Percentiles rank a stretch among this genome's conserved stretches.
phyloP scores from a whole-genome alignment of 2,329 filamentous ascomycete species.

The Talaromyces pinophilus region DNA sequence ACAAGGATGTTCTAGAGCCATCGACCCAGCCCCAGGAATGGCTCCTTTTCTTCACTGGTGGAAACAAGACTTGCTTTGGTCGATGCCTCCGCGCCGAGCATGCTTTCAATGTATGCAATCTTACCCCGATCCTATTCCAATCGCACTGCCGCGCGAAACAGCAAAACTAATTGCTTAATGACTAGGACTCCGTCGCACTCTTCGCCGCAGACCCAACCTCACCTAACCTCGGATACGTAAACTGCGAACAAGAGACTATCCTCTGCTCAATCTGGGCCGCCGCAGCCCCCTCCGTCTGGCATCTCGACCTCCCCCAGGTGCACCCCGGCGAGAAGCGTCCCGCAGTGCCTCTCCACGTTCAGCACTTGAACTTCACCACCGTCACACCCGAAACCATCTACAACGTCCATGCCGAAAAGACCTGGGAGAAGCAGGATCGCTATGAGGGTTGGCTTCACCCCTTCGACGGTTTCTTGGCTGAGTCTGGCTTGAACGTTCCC shows the following conservation, averaged over 20 bases:
- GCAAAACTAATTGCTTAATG: background rate
- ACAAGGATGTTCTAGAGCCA: constrained; percentile 54
- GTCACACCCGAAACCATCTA: constrained; percentile 60
- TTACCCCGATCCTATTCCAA: background rate
- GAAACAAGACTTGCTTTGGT: constrained; percentile 66
- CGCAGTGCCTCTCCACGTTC: constrained; percentile 55
- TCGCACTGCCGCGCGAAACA: background rate
- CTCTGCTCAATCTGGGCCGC: constrained; percentile 64
- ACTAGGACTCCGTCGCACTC: constrained; percentile 55
- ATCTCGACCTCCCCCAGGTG: constrained; percentile 58
- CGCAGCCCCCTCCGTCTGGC: constrained; percentile 58
- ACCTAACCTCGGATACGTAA: constrained; percentile 59
- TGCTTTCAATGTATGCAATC: constrained; percentile 51
- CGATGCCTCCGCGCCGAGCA: constrained; percentile 57
- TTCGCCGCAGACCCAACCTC: constrained; percentile 56
- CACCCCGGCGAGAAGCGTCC: constrained; percentile 56
- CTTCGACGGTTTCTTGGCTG: constrained; percentile 58
- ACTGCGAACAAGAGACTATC: constrained; percentile 61
- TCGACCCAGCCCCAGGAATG: constrained; percentile 52
- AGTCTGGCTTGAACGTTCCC: constrained; percentile 56
- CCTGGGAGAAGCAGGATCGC: constrained; percentile 52
- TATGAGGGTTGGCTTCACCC: constrained; percentile 64
- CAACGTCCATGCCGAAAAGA: constrained; percentile 58
- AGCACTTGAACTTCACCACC: constrained; percentile 59
- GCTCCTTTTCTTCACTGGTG: constrained; percentile 63